phyloP scores from a whole-genome alignment of 2,329 filamentous ascomycete genomes.

The Whalleya microplaca region DNA sequence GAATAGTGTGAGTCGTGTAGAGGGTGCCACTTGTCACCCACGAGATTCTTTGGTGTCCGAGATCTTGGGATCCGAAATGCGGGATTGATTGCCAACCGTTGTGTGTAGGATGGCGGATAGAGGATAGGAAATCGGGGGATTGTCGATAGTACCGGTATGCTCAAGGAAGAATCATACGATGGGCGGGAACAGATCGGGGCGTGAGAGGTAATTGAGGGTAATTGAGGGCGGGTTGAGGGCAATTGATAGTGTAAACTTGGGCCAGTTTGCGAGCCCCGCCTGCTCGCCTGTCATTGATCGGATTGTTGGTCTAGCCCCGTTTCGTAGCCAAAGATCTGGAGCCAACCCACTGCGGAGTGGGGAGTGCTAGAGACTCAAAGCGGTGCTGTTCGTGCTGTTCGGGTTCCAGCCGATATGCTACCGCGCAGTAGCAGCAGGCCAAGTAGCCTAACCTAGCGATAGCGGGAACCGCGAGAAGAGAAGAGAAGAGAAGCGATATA shows the following conservation, averaged over 20 bases:
- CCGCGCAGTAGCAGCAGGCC: background rate
- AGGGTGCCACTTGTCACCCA: background rate
- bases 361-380: background rate
- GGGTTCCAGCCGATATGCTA: background rate
- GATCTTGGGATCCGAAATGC: conserved; percentile 27
- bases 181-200: background rate
- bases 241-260: conserved; percentile 3
- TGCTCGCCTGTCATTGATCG: background rate
- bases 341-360: background rate
- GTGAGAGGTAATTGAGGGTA: background rate
- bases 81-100: conserved; percentile 15
- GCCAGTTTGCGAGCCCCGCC: conserved; percentile 6
- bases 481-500: too few species aligned
- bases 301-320: conserved; percentile 17
- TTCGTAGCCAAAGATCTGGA: background rate
- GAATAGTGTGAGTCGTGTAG: background rate
- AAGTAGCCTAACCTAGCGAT: too few species aligned
- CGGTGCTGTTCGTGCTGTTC: background rate
- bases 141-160: conserved; percentile 13
- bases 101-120: conserved; percentile 2
- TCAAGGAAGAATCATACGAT: conserved; percentile 22
- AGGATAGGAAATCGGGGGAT: conserved; percentile 19
- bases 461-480: too few species aligned
- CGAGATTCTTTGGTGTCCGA: conserved; percentile 19
- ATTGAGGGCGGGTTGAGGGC: too few species aligned